These are phyloP conservation scores for Austroboletus eburneus DNA, from an alignment of 768 basidiomycete genomes.

Conservation along the genomic window DNA sequence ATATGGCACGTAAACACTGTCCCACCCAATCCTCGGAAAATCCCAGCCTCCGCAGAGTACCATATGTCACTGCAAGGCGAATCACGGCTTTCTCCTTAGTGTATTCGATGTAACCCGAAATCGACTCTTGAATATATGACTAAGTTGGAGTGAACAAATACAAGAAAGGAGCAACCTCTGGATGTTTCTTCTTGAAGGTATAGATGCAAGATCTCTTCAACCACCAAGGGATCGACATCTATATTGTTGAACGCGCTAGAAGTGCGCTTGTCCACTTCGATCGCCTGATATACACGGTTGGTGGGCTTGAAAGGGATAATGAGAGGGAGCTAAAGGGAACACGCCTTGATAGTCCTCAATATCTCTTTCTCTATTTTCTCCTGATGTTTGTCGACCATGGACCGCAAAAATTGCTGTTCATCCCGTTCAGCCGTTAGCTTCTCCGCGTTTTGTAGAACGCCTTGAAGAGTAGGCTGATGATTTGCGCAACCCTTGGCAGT, in stretches of 20 bases:
- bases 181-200: constrained; percentile 35
- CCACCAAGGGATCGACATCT: constrained; percentile 55
- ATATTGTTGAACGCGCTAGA: constrained; percentile 59
- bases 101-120: constrained; percentile 39
- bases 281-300: constrained; percentile 36
- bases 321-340: not conserved
- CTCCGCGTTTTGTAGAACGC: constrained; percentile 16
- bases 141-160: constrained; percentile 2
- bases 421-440: constrained; percentile 36
- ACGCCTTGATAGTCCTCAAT: constrained; percentile 63
- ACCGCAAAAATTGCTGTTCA: constrained; percentile 61
- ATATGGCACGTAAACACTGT: constrained; percentile 63
- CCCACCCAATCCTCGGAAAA: constrained; percentile 66
- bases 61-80: constrained; percentile 76
- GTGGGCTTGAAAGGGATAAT: not conserved
- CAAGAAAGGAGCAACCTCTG: constrained; percentile 21
- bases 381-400: constrained; percentile 74
- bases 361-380: constrained; percentile 90
- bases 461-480: constrained; percentile 1
- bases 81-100: constrained; percentile 67
- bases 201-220: constrained; percentile 57
- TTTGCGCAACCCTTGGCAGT: constrained; percentile 4
- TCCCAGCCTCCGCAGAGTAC: constrained; percentile 72
- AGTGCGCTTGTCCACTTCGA: constrained; percentile 78
- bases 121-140: not conserved